These are phyloP conservation scores for Gyrodon lividus DNA, from an alignment of 768 basidiomycete species.

Conservation along the genomic window DNA sequence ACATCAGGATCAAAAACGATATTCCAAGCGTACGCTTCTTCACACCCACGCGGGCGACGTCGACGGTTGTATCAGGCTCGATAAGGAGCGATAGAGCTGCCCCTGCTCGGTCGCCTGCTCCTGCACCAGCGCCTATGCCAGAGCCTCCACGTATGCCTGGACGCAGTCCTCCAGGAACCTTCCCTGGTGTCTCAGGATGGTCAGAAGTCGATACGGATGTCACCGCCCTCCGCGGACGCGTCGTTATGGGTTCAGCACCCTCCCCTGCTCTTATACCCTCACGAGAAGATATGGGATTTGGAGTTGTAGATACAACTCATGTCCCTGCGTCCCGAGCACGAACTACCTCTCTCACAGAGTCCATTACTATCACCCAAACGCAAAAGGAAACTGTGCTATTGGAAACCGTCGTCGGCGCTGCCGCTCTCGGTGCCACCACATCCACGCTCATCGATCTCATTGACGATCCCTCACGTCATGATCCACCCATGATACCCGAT, in stretches of 20 bases:
- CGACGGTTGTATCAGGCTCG: conserved; percentile 20
- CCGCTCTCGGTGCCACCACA: background rate
- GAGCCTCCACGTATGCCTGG: conserved; percentile 22
- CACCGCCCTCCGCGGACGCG: conserved; percentile 16
- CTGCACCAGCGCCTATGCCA: conserved; percentile 15
- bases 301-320: conserved; percentile 13
- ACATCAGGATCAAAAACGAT: conserved; percentile 32
- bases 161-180: conserved; percentile 29
- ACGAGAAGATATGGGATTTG: conserved; percentile 12
- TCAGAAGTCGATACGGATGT: conserved; percentile 30
- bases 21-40: conserved; percentile 30
- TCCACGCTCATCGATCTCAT: conserved; percentile 4
- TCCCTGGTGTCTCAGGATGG: conserved; percentile 30
- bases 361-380: conserved; percentile 13
- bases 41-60: conserved; percentile 14
- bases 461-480: conserved; percentile 17
- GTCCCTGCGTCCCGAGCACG: conserved; percentile 5
- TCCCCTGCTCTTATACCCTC: conserved; percentile 31
- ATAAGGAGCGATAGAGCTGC: conserved; percentile 31
- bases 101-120: conserved; percentile 24
- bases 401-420: background rate
- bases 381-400: conserved; percentile 7
- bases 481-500: conserved; percentile 23
- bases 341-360: conserved; percentile 4
- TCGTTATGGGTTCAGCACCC: conserved; percentile 15